These are phyloP conservation scores for Caulochytrium protostelioides DNA, from an alignment of 371 early-diverging fungal genomes.

Conservation along the genomic window DNA sequence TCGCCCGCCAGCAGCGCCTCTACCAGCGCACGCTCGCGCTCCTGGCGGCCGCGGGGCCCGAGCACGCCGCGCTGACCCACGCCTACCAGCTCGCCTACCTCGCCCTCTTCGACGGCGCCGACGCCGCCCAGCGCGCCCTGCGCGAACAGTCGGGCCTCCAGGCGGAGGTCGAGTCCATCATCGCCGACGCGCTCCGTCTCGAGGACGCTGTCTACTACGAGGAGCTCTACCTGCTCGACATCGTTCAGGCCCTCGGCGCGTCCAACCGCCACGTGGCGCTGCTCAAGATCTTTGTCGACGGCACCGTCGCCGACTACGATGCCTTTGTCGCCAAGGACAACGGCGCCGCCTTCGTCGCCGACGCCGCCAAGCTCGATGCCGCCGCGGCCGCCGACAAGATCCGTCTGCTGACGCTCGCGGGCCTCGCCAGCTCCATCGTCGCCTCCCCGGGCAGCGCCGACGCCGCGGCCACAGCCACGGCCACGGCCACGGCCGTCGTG, in stretches of 20 bases:
- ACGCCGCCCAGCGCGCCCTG: conserved; percentile 4
- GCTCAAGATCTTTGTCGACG: conserved; percentile 50
- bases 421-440: conserved; percentile 48
- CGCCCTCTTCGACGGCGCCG: conserved; percentile 23
- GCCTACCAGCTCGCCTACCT: conserved; percentile 46
- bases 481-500: too few relatives aligned
- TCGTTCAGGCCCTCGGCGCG: conserved; percentile 47
- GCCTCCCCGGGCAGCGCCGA: too few relatives aligned
- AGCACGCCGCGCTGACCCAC: conserved; percentile 2
- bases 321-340: conserved; percentile 30
- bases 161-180: conserved; percentile 46
- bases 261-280: conserved; percentile 24
- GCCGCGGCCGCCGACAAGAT: conserved; percentile 35
- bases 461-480: too few relatives aligned
- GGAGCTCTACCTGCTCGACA: conserved; percentile 40
- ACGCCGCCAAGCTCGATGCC: conserved; percentile 12
- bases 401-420: conserved; percentile 59
- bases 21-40: conserved; percentile 12
- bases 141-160: conserved; percentile 21
- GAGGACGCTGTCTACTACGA: too few relatives aligned
- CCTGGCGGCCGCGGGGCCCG: not conserved
- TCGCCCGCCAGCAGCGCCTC: conserved; percentile 31
- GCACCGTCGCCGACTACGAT: conserved; percentile 42
- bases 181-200: conserved; percentile 50
- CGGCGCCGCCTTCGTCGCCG: conserved; percentile 23